These are phyloP conservation scores for Gryganskiella cystojenkinii DNA, from an alignment of 192 early-diverging fungal genomes.

Conservation along the genomic window DNA sequence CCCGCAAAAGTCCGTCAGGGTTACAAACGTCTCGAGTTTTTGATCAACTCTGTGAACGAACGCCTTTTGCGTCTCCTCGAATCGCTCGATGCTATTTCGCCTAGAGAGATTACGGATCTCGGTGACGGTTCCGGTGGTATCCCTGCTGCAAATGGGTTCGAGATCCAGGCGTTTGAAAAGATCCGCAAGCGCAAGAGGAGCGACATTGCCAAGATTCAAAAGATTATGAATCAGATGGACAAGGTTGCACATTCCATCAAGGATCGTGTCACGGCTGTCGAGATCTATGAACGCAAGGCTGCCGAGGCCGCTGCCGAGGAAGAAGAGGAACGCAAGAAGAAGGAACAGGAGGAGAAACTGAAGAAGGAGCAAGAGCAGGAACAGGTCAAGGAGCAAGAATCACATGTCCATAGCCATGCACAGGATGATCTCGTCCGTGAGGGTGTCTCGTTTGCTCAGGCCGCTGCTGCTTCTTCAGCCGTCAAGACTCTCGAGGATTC, in stretches of 20 bases:
- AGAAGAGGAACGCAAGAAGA: conserved; percentile 5
- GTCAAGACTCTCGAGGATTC: too few relatives aligned
- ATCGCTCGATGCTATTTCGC: conserved; percentile 39
- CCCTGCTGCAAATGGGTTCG: conserved; percentile 14
- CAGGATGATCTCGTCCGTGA: too few relatives aligned
- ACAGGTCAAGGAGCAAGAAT: conserved; percentile 3
- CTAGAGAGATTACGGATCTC: conserved; percentile 43
- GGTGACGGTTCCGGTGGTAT: conserved; percentile 39
- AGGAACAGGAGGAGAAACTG: conserved; percentile 2
- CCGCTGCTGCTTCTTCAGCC: too few relatives aligned
- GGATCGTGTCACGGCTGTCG: conserved; percentile 23
- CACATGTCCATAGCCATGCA: too few relatives aligned
- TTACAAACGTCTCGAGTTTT: conserved; percentile 42
- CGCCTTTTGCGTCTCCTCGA: conserved; percentile 24
- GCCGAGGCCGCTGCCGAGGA: conserved; percentile 23
- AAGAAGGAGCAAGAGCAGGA: conserved; percentile 7
- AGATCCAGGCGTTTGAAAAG: conserved; percentile 40
- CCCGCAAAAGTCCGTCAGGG: conserved; percentile 29
- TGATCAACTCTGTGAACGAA: conserved; percentile 34
- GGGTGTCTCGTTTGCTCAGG: too few relatives aligned
- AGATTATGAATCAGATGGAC: conserved; percentile 39
- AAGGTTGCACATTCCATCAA: conserved; percentile 26
- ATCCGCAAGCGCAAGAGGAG: conserved; percentile 34
- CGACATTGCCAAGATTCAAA: conserved; percentile 31
- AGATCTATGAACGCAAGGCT: conserved; percentile 30